phyloP scores from a whole-genome alignment of 306 rosid species.

The Fragaria iinumae region DNA sequence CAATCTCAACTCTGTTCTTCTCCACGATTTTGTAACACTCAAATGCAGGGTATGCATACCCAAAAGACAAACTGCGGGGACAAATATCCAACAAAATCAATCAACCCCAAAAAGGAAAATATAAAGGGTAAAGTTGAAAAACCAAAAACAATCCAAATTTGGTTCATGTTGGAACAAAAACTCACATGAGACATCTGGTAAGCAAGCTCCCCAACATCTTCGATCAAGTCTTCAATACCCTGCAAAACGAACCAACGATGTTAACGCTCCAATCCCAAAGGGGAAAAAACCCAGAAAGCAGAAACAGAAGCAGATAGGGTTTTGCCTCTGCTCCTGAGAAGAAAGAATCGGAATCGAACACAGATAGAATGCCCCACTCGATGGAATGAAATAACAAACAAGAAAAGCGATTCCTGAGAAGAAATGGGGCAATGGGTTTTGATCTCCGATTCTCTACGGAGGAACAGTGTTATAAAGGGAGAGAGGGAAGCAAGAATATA shows the following conservation, averaged over 20 bases:
- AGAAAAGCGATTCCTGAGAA: slow-evolving; percentile 36
- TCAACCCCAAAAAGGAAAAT: not conserved
- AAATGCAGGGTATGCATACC: slow-evolving; percentile 93
- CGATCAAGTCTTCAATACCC: slow-evolving; percentile 10
- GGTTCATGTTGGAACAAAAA: not conserved
- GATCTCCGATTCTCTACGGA: slow-evolving; percentile 27
- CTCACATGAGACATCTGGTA: slow-evolving; percentile 67
- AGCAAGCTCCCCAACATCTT: slow-evolving; percentile 83
- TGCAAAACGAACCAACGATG: slow-evolving; percentile 16
- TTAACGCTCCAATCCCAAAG: not conserved
- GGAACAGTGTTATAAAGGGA: slow-evolving; percentile 21
- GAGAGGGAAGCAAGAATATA: slow-evolving; percentile 20
- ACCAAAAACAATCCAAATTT: not conserved
- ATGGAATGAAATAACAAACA: not conserved
- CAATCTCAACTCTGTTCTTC: slow-evolving; percentile 56
- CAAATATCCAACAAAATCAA: not conserved
- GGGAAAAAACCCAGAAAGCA: not conserved
- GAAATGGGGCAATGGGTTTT: slow-evolving; percentile 28
- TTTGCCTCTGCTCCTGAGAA: not conserved
- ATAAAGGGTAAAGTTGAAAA: not conserved
- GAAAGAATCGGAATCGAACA: not conserved
- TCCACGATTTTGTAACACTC: slow-evolving; percentile 79
- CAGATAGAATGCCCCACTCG: slow-evolving; percentile 3
- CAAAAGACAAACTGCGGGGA: slow-evolving; percentile 53
- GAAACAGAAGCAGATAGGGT: not conserved